A percentile compares a stretch with the other conserved stretches of the same genome.
phyloP scores from a whole-genome alignment of 2,329 filamentous ascomycete genomes.

The Sporothrix brasiliensis region DNA sequence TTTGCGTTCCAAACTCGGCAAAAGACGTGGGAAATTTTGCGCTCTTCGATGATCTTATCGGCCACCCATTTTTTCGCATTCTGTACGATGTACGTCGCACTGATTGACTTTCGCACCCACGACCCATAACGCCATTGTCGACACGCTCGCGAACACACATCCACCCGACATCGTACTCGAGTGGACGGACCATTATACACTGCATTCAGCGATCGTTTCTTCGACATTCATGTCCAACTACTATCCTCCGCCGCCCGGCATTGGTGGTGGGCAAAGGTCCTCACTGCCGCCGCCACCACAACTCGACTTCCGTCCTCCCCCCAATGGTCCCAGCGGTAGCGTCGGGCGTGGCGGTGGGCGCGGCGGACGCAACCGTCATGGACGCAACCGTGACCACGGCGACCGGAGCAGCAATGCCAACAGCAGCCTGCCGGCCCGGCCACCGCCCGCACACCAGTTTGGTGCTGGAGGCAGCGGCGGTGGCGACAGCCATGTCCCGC shows the following conservation, averaged over 20 bases:
- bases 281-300: conserved; percentile 30
- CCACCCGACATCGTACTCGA: background rate
- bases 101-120: background rate
- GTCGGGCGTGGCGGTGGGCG: conserved; percentile 15
- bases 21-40: background rate
- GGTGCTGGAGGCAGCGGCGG: background rate
- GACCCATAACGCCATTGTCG: background rate
- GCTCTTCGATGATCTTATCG: conserved; percentile 20
- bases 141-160: conserved; percentile 7
- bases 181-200: background rate
- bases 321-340: conserved; percentile 21
- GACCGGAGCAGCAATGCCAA: conserved; percentile 3
- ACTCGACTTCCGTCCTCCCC: conserved; percentile 28
- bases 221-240: conserved; percentile 13
- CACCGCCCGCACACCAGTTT: background rate
- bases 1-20: background rate
- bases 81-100: background rate
- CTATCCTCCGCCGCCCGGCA: conserved; percentile 35
- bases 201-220: background rate
- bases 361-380: conserved; percentile 20
- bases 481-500: conserved; percentile 41
- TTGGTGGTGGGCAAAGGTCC: conserved; percentile 14
- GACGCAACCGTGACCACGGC: conserved; percentile 23
- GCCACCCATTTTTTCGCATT: conserved; percentile 18
- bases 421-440: conserved; percentile 15